A percentile compares a stretch with the other conserved stretches of the same genome.
Conservation (phyloP, 1,139 yeast species). For the Sugiyamaella castrensis region DNA sequence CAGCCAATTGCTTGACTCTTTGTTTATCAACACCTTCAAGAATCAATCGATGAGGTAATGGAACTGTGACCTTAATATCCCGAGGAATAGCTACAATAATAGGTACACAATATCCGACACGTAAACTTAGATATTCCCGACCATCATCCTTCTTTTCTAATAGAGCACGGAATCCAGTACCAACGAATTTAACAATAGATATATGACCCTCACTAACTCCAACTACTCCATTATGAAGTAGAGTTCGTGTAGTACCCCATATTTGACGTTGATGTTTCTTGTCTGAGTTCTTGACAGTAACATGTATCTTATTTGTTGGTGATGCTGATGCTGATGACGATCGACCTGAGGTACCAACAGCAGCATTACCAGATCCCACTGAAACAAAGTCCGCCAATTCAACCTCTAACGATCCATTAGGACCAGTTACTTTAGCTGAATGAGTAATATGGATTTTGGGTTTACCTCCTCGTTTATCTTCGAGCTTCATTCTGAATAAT, state of each 20-base stretch:
- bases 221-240: slow-evolving; percentile 68
- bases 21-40: slow-evolving; percentile 88
- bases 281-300: slow-evolving; percentile 55
- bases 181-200: slow-evolving; percentile 83
- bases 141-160: slow-evolving; percentile 58
- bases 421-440: slow-evolving; percentile 70
- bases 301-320: slow-evolving; percentile 40
- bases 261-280: slow-evolving; percentile 73
- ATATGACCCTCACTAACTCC: slow-evolving; percentile 95
- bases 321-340: slow-evolving; percentile 21
- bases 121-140: slow-evolving; percentile 60
- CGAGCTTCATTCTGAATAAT: slow-evolving; percentile 31
- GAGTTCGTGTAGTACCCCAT: slow-evolving; percentile 94
- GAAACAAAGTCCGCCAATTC: slow-evolving; percentile 72
- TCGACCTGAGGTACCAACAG: not conserved
- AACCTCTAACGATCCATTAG: slow-evolving; percentile 64
- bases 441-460: slow-evolving; percentile 54
- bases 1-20: slow-evolving; percentile 84
- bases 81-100: slow-evolving; percentile 65
- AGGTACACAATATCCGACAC: slow-evolving; percentile 81
- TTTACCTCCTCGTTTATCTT: slow-evolving; percentile 55
- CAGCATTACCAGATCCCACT: slow-evolving; percentile 31
- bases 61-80: slow-evolving; percentile 69
- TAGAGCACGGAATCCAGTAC: slow-evolving; percentile 93
- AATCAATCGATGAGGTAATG: slow-evolving; percentile 83